Base-by-base conservation (phyloP, 2,329 filamentous ascomycete species). In the Colletotrichum eremochloae region DNA sequence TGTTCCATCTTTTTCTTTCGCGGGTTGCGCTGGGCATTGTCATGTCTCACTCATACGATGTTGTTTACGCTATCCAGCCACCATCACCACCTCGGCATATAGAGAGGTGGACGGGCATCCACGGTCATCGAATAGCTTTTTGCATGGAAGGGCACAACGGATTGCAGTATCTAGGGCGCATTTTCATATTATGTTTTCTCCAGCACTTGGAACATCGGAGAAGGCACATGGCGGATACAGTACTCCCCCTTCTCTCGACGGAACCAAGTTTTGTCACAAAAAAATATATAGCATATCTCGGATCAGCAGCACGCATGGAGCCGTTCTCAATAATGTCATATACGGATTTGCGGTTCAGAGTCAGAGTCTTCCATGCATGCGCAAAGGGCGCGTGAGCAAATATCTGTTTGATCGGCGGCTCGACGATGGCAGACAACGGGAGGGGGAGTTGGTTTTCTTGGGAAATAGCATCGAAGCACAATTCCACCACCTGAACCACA, bases 151-250 rank as follows among this genome's bases (percentile, higher is more conserved):
- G 38, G 53, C 38, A 53, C 29, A 29, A 24, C 55, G 14, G 52
- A 40, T 50, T 24, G 12, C n/a, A 56, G 50, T 55, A 36, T 50
- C 62, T 24, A 56, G 58, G 66, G 58, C 65, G 53, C 53, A 50
- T 69, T 67, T 57, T 65, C 14, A 31, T 33, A 14, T n/a, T 15
- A 24, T 38, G 24, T 24, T 33, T 24, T n/a, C 12, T 36, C 18
- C 5, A 11, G 61, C 55, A 60, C 52, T 42, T 44, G 40, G 33
- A 33, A 33, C 20, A 18, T 14, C 38, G 18, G 62, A 67, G 69
- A 60, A 72, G 69, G 69, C 61, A 69, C 18, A 68, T 69, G 69
- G 69, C 66, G 66, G 69, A 72, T 72, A 72, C 69, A 72, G 69
- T 61, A 72, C 69, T 69, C 66, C 69, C 66, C 69, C 69, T 72